Conservation (phyloP, 1,139 yeast genomes). For the Debaryomycetaceae sp. region DNA sequence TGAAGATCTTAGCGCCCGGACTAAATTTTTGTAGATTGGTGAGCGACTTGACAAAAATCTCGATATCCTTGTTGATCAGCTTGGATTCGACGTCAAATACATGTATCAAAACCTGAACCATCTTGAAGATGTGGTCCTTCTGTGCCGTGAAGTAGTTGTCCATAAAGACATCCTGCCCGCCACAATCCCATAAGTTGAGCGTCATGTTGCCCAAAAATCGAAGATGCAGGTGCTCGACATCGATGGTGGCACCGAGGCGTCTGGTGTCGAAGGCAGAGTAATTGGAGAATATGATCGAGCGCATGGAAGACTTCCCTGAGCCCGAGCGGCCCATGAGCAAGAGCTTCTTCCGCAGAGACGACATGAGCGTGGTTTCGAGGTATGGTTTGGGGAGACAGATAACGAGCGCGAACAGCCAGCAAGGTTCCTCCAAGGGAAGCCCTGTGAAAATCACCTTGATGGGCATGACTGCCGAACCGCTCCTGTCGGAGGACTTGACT, state of each 20-base stretch:
- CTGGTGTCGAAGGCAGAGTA: slow-evolving; percentile 96
- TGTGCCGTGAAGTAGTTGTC: slow-evolving; percentile 87
- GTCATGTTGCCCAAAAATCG: slow-evolving; percentile 94
- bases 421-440: too few relatives aligned
- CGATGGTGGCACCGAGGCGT: slow-evolving; percentile 93
- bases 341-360: slow-evolving; percentile 42
- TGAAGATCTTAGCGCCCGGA: slow-evolving; percentile 90
- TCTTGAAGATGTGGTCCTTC: slow-evolving; percentile 86
- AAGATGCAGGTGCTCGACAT: slow-evolving; percentile 93
- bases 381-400: too few relatives aligned
- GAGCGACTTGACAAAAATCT: slow-evolving; percentile 80
- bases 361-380: too few relatives aligned
- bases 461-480: too few relatives aligned
- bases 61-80: slow-evolving; percentile 89
- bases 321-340: slow-evolving; percentile 85
- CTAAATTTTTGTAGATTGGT: slow-evolving; percentile 79
- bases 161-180: slow-evolving; percentile 96
- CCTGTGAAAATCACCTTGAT: too few relatives aligned
- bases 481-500: slow-evolving; percentile 12
- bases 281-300: slow-evolving; percentile 90
- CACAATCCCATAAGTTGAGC: slow-evolving; percentile 95
- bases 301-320: slow-evolving; percentile 95
- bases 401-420: too few relatives aligned
- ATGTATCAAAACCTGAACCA: slow-evolving; percentile 96
- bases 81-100: slow-evolving; percentile 95